Evolutionary conservation across 441 rosid genomes (phyloP).

Genomic region (California macrophylla): DNA sequence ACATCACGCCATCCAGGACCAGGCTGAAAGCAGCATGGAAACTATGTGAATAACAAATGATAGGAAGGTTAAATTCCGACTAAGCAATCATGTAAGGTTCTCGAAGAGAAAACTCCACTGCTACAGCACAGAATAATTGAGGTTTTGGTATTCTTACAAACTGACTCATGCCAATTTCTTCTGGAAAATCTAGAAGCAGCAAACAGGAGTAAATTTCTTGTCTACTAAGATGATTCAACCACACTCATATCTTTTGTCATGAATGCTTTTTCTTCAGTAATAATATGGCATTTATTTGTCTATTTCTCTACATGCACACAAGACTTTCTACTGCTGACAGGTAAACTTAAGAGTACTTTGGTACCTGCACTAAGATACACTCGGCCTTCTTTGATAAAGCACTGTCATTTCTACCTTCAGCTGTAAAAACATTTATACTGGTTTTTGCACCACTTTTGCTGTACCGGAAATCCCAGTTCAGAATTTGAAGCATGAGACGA

Average conservation of each 20-base stretch:
- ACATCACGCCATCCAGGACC: conserved; percentile 85
- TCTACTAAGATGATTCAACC: background rate
- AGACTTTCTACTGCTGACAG: conserved; percentile 10
- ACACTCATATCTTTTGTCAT: background rate
- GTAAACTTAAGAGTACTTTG: conserved; percentile 14
- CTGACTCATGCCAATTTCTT: background rate
- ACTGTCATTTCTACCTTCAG: conserved; percentile 47
- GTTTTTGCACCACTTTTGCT: conserved; percentile 34
- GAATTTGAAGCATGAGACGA: conserved; percentile 81
- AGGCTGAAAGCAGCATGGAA: conserved; percentile 55
- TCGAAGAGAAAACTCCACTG: background rate
- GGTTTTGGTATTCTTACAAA: background rate
- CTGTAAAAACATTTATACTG: conserved; percentile 43
- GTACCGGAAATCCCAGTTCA: conserved; percentile 80
- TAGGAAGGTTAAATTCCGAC: conserved; percentile 10
- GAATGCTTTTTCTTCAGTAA: background rate
- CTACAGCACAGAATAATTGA: background rate
- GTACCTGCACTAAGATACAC: conserved; percentile 79
- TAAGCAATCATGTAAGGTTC: background rate
- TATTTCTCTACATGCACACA: background rate
- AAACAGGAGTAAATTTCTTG: background rate
- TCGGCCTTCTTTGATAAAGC: conserved; percentile 53
- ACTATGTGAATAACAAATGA: conserved; percentile 13
- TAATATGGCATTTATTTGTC: background rate
- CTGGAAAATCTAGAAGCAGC: background rate